phyloP scores from a whole-genome alignment of 441 rosid genomes.

The Populus hybrid region DNA sequence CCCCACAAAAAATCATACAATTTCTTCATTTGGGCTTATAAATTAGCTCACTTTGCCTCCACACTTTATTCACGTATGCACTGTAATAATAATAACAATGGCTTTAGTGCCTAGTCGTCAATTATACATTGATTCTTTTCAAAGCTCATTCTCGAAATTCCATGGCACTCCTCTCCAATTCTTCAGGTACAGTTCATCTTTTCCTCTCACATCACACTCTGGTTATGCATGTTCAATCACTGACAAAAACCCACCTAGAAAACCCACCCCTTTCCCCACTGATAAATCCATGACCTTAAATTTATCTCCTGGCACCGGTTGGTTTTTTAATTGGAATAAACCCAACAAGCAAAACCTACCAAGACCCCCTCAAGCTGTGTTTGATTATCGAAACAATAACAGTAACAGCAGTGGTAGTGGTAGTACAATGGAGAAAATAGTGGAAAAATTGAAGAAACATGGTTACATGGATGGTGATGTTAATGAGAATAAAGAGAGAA shows the following conservation, averaged over 20 bases:
- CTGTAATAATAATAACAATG: slow-evolving; percentile 26
- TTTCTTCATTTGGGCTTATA: not conserved
- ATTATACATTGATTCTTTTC: slow-evolving; percentile 47
- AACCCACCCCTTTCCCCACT: slow-evolving; percentile 19
- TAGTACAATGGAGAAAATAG: slow-evolving; percentile 79
- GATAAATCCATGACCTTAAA: slow-evolving; percentile 15
- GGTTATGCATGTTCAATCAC: slow-evolving; percentile 14
- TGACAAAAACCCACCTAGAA: slow-evolving; percentile 27
- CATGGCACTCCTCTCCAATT: slow-evolving; percentile 41
- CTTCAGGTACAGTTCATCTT: slow-evolving; percentile 40
- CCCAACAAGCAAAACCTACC: slow-evolving; percentile 19
- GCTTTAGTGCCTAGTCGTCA: slow-evolving; percentile 54
- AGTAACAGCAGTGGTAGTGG: slow-evolving; percentile 24
- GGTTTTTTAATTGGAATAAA: slow-evolving; percentile 27
- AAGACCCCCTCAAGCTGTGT: slow-evolving; percentile 21
- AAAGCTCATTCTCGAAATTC: slow-evolving; percentile 45
- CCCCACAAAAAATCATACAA: slow-evolving; percentile 3
- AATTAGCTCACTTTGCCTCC: not conserved
- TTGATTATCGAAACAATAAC: slow-evolving; percentile 23
- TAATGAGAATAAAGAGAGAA: slow-evolving; percentile 28
- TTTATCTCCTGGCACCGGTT: slow-evolving; percentile 26
- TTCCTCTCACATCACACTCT: slow-evolving; percentile 23
- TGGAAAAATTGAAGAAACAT: slow-evolving; percentile 68
- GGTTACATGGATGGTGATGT: slow-evolving; percentile 53
- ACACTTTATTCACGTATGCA: not conserved